Conservation (phyloP, 129 eudicot genomes). For the Helichrysum umbraculigerum region DNA sequence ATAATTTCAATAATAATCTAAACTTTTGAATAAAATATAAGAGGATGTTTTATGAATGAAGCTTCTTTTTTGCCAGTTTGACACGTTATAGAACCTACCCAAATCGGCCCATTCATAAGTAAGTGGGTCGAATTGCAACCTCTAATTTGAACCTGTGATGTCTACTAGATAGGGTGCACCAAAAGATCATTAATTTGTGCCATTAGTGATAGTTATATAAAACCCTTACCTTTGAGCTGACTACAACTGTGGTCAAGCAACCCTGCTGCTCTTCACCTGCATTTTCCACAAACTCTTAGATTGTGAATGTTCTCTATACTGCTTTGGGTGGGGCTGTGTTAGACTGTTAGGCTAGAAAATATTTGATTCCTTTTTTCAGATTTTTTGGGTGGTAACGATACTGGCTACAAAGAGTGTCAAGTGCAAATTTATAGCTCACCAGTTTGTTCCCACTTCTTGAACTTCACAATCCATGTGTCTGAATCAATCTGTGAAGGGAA, state of each 20-base stretch:
- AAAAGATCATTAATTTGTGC: constrained; percentile 5
- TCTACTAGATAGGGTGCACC: neutral
- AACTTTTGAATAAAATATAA: neutral
- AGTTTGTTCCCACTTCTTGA: constrained; percentile 82
- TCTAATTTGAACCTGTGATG: neutral
- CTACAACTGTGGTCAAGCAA: constrained; percentile 64
- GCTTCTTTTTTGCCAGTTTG: neutral
- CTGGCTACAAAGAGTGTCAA: neutral
- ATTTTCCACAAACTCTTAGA: constrained; percentile 13
- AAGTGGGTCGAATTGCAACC: neutral
- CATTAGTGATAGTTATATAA: neutral
- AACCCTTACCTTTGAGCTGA: constrained; percentile 68
- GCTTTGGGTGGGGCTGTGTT: neutral
- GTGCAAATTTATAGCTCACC: constrained; percentile 47
- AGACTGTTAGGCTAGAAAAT: neutral
- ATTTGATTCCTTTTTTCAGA: neutral
- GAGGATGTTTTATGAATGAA: neutral
- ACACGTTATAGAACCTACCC: neutral
- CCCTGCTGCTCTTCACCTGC: constrained; percentile 70
- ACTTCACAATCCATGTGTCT: constrained; percentile 75
- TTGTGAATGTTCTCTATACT: neutral
- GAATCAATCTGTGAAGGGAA: constrained; percentile 58
- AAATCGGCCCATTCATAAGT: neutral
- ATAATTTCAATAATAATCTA: neutral
- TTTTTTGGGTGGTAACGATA: neutral